These are phyloP conservation scores for Amanita pseudoporphyria DNA, from an alignment of 768 basidiomycete species.

Conservation along the genomic window DNA sequence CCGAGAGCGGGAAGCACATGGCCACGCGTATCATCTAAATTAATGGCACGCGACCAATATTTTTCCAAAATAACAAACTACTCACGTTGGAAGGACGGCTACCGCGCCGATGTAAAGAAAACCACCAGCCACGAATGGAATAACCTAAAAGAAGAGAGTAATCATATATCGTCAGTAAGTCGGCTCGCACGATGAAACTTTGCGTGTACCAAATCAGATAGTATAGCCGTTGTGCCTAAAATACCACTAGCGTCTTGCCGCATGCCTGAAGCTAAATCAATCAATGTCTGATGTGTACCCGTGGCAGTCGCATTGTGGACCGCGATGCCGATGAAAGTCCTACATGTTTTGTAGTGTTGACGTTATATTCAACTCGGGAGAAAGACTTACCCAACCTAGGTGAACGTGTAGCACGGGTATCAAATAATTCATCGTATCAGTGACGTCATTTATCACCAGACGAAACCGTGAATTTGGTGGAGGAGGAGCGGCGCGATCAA, in stretches of 20 bases:
- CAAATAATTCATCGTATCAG: background rate
- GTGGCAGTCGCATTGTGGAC: slow-evolving; percentile 69
- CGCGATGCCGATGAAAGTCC: slow-evolving; percentile 83
- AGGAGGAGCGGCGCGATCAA: background rate
- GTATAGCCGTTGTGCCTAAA: slow-evolving; percentile 72
- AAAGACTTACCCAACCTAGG: slow-evolving; percentile 31
- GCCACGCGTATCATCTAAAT: background rate
- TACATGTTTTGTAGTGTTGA: slow-evolving; percentile 17
- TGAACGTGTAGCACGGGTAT: background rate
- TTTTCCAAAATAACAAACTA: slow-evolving; percentile 11
- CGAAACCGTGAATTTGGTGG: background rate
- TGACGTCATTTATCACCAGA: slow-evolving; percentile 4
- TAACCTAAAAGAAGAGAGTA: slow-evolving; percentile 43
- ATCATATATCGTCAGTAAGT: slow-evolving; percentile 7
- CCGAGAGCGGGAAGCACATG: too few species aligned
- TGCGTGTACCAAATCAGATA: slow-evolving; percentile 68
- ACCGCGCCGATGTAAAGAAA: slow-evolving; percentile 93
- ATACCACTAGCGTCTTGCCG: slow-evolving; percentile 68
- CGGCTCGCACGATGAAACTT: slow-evolving; percentile 10
- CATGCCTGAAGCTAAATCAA: slow-evolving; percentile 69
- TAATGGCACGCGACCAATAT: slow-evolving; percentile 2
- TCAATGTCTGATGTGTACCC: slow-evolving; percentile 25
- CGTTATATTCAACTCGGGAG: background rate
- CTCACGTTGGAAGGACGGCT: slow-evolving; percentile 84
- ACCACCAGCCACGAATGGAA: slow-evolving; percentile 84